These are phyloP conservation scores for Coemansia sp. DNA, from an alignment of 192 early-diverging fungal genomes.

Conservation along the genomic window DNA sequence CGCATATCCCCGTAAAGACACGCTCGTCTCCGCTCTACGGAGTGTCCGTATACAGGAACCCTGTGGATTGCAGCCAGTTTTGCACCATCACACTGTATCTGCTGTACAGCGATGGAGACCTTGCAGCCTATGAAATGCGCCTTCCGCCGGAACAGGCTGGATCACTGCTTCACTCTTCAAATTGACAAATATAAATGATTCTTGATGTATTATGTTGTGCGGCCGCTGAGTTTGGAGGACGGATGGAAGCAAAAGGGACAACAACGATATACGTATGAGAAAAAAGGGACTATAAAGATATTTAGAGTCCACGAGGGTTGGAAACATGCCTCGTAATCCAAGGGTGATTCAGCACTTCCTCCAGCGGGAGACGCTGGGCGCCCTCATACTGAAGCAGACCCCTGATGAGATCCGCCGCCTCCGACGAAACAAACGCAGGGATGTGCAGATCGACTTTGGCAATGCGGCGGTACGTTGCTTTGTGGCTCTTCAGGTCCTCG, in stretches of 20 bases:
- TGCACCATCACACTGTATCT: conserved; percentile 18
- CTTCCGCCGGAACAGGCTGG: background rate
- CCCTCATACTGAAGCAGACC: conserved; percentile 75
- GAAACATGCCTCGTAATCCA: conserved; percentile 59
- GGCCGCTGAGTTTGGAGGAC: background rate
- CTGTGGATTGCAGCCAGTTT: conserved; percentile 9
- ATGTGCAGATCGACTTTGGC: conserved; percentile 81
- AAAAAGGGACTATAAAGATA: background rate
- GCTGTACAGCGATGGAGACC: conserved; percentile 25
- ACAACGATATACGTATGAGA: background rate
- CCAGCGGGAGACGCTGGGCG: conserved; percentile 69
- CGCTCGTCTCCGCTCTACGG: conserved; percentile 35
- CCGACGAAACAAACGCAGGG: conserved; percentile 73
- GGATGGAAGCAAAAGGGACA: background rate
- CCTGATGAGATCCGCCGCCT: conserved; percentile 84
- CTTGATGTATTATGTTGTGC: background rate
- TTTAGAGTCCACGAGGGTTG: conserved; percentile 20
- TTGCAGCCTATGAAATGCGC: conserved; percentile 35
- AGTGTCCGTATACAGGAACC: conserved; percentile 26
- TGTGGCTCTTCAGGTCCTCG: conserved; percentile 69
- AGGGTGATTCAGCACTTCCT: conserved; percentile 79
- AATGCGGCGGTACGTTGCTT: conserved; percentile 82
- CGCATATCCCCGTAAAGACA: conserved; percentile 17
- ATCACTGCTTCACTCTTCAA: background rate
- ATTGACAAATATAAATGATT: background rate